Evolutionary conservation across 2,329 filamentous ascomycete species (phyloP), one percentile per base, ranked within the genome.

Genomic region (Hypoxylon sp.): DNA sequence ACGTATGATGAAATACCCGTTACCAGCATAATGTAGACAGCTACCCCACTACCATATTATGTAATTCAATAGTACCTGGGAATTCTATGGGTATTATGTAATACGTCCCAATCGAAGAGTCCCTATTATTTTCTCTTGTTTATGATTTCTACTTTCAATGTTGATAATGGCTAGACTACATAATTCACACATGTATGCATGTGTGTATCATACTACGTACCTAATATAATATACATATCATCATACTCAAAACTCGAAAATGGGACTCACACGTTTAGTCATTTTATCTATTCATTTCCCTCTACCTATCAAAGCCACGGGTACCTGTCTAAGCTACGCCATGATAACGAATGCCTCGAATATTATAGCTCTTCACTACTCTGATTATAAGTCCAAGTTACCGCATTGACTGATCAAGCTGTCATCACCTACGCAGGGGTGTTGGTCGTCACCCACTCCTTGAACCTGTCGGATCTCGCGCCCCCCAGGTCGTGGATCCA

Each of bases 401-500:
- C 59, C 50, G 5, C 29, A 44, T 64, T 46, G 24, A 35, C 47
- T 59, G 24, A 26, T 63, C 59, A 22, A 51, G 24, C 59, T 63
- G 24, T 66, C 42, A 35, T 53, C 24, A 67, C 66, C 69, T 69
- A 71, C 67, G 59, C 53, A 35, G 57, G 50, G 19, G 66, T 71
- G 68, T 78, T 77, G 3, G 70, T 69, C 10, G 71, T 61, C 17
- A 77, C 75, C 78, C 78, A 80, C 10, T 69, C 60, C 26, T 65
- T 61, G 59, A 83, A 83, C 44, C 79, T 63, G 35, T 78, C 71
- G 2, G 80, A 79, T 55, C 76, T 73, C 9, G 78, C 79, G 1
- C 71, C 70, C 8, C 69, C 71, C 50, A 82, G 75, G 66, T 82
- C 78, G 68, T 82, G 80, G 35, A 76, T 75, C 78, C 80, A 82